Evolutionary conservation across 2,329 filamentous ascomycete genomes (phyloP), one percentile per base, ranked within the genome.

Genomic region (Exophiala oligosperma): DNA sequence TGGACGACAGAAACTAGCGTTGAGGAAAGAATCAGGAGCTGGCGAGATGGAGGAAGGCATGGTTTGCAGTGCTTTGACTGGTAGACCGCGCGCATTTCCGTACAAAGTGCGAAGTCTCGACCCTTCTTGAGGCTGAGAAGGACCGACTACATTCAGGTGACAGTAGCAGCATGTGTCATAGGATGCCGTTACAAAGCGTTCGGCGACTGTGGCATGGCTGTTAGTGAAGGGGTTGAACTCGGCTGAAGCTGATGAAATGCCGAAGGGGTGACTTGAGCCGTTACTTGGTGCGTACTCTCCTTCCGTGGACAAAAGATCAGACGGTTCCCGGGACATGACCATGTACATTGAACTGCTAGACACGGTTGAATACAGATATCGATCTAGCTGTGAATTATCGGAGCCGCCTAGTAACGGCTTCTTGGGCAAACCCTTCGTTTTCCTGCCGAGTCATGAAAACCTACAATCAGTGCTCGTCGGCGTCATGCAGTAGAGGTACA

Each of bases 161-260:
- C 58, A 61, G 40, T n/a, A 14, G 40, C 26, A 23, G 23, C 12
- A 23, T 55, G 58, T 53, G 61, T 61, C 61, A 63, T 52, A 63
- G 47, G 52, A 29, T 40, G 51, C 32, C 12, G 49, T 21, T 54
- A 48, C 41, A 35, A 44, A 51, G 47, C 32, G 54, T 23, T 59
- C 52, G 56, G 41, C 58, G 26, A 32, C 26, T 21, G 35, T 21
- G n/a, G 35, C 21, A 8, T 14, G 40, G n/a, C 40, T 43, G 12
- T 23, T 23, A 54, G 58, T 61, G 61, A 63, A 61, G 44, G 32
- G 40, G 12, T 54, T 49, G 46, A 28, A 40, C 23, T 23, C 17
- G 21, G 44, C 24, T 41, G 28, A 43, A 48, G 47, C 26, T 48
- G 37, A 28, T 8, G 29, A 43, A 17, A 53, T 61, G 48, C 58